A percentile compares a stretch with the other conserved stretches of the same genome.
Evolutionary conservation across 805 yeast species (phyloP).

Genomic region (Candida boleticola): DNA sequence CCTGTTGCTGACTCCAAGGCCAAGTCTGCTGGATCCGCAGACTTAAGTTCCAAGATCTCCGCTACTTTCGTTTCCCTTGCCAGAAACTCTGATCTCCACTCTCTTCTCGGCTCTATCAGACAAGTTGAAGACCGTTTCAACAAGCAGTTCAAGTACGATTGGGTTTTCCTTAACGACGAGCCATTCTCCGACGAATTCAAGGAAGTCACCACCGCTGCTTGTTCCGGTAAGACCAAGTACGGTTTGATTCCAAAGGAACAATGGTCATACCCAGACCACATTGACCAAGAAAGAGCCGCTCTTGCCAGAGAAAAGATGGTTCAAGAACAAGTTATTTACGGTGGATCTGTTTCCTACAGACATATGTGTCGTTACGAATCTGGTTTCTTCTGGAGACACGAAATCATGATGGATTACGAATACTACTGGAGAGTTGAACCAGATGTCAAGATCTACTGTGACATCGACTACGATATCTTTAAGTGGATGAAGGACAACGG

Average conservation of each 20-base stretch:
- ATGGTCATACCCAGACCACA: constrained; percentile 86
- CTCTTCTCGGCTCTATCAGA: constrained; percentile 62
- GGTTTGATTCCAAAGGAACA: constrained; percentile 81
- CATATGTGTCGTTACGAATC: constrained; percentile 93
- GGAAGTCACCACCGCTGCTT: constrained; percentile 59
- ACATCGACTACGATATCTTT: constrained; percentile 85
- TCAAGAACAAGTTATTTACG: constrained; percentile 61
- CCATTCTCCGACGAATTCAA: constrained; percentile 82
- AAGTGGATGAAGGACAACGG: constrained; percentile 69
- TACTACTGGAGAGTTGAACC: constrained; percentile 98
- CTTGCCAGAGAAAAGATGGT: constrained; percentile 57
- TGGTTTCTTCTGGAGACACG: constrained; percentile 84
- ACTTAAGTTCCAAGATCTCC: constrained; percentile 41
- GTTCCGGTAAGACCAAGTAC: constrained; percentile 74
- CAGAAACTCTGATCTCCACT: constrained; percentile 68
- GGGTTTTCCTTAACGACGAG: constrained; percentile 93
- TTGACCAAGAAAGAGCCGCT: constrained; percentile 73
- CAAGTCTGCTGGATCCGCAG: constrained; percentile 2
- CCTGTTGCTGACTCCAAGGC: constrained; percentile 3
- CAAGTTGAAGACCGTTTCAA: constrained; percentile 90
- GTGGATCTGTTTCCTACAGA: constrained; percentile 73
- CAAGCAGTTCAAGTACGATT: constrained; percentile 75
- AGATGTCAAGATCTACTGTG: constrained; percentile 75
- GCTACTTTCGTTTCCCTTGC: constrained; percentile 84
- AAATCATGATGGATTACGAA: constrained; percentile 69